Evolutionary conservation across 768 basidiomycete species (phyloP), one percentile per base, ranked within the genome.

Genomic region (Russula sp.): DNA sequence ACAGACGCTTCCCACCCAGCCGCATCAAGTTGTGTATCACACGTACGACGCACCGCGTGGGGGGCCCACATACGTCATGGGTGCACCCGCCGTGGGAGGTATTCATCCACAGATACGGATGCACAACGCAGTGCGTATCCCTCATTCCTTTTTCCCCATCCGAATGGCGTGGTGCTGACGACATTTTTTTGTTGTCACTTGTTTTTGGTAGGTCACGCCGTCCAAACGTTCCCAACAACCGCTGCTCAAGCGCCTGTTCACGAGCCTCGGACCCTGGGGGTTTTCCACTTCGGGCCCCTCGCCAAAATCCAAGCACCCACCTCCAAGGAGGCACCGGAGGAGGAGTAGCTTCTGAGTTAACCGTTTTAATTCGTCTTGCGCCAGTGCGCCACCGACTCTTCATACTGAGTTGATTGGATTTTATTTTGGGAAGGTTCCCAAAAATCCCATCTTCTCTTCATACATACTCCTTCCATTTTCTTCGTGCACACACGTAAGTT

Each of bases 221-320:
- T 50, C 53, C 2, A 61, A 67, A 62, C 57, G 61, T 46, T 20
- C 57, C 28, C 61, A 62, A 20, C 67, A 62, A 24, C 67, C 67
- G 11, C 65, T 68, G 8, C 52, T 68, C 26, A 68, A 68, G 61
- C 67, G 67, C 52, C 36, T 68, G 1, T 49, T 68, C 20, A 65
- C 65, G 10, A 67, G 54, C 36, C 57, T 67, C 13, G 64, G 59
- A 2, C 61, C 67, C 2, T 65, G 64, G 64, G 55, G 59, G 14
- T 65, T 49, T 24, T 57, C 59, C 10, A 61, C 60, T 56, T 56
- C 61, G 5, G 60, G 54, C n/a, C 36, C 54, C 16, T 61, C 64
- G 0, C 64, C 64, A 44, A 65, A 65, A 42, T 44, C 40, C 20
- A 65, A 65, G 54, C 40, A 36, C 26, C 30, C 60, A 10, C 64